Base-by-base conservation (phyloP, 2,329 filamentous ascomycete species). In the Pseudocercospora ulei region DNA sequence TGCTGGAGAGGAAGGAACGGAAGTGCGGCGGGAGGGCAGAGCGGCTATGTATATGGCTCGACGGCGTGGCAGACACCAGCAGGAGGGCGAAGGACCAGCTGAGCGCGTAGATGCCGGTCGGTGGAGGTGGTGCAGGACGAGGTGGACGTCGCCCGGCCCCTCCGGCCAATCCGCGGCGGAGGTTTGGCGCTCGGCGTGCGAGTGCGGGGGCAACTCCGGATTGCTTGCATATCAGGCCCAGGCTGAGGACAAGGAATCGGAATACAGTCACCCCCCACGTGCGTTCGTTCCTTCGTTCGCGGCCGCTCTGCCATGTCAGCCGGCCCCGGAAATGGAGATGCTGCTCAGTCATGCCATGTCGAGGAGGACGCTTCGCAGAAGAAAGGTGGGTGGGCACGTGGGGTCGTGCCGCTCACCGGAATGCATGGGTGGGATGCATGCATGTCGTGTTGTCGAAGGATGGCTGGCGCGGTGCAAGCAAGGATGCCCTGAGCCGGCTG, bases 1-100 rank as follows among this genome's bases (percentile, higher is more conserved):
- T 68, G 66, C 66, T 69, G 64, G 62, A 65, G 62, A 65, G 56
- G 59, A 55, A 58, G 54, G 41, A 41, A 48, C 41, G 43, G 52
- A 46, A 46, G 41, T 39, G 22, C 25, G 45, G 39, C 41, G 35
- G 43, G 40, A 46, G 43, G 41, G 46, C 39, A 45, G 39, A 48
- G 46, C 26, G 44, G 28, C 7, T 40, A 36, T 37, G 39, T 44
- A 44, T 43, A 37, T 14, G 19, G 38, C 31, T 31, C 35, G 26
- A 43, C 40, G 44, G 44, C 28, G 40, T 11, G 29, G 13, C 27
- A 20, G 27, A 39, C 39, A 45, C 27, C 14, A 34, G 34, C 37
- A 47, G 51, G 51, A 55, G 54, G 52, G 51, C 43, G 37, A 48
- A 49, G 36, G 48, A 51, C 51, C 52, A 53, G 48, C 33, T 38